Conservation (phyloP, 768 basidiomycete species). For the Tephrocybe sp. region DNA sequence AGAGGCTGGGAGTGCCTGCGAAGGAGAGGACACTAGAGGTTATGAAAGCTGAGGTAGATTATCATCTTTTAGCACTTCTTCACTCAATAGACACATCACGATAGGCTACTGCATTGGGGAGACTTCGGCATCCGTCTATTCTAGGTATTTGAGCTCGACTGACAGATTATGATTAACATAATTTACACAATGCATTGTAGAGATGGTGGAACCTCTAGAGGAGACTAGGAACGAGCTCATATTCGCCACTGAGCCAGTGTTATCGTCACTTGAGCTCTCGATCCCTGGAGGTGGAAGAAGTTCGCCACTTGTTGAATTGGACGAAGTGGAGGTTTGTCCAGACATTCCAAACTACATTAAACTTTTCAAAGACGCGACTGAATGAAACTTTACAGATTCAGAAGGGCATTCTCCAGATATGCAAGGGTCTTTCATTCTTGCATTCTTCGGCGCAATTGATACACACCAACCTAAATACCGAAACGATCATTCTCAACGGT, state of each 20-base stretch:
- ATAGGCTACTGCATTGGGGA: slow-evolving; percentile 80
- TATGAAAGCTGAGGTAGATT: slow-evolving; percentile 82
- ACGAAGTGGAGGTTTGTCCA: slow-evolving; percentile 88
- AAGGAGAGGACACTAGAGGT: slow-evolving; percentile 80
- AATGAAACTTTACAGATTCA: slow-evolving; percentile 61
- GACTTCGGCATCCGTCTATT: slow-evolving; percentile 89
- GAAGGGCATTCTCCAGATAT: slow-evolving; percentile 91
- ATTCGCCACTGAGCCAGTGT: slow-evolving; percentile 90
- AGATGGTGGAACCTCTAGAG: slow-evolving; percentile 97
- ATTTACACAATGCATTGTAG: slow-evolving; percentile 36
- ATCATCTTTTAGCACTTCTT: slow-evolving; percentile 8
- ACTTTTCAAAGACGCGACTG: slow-evolving; percentile 3
- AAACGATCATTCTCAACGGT: slow-evolving; percentile 85
- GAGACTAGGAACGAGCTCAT: slow-evolving; percentile 86
- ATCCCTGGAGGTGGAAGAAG: slow-evolving; percentile 62
- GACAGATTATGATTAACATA: neutral
- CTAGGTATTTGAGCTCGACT: slow-evolving; percentile 51
- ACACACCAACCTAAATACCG: slow-evolving; percentile 86
- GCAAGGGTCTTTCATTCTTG: slow-evolving; percentile 86
- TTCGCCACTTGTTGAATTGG: slow-evolving; percentile 71
- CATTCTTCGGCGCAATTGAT: slow-evolving; percentile 91
- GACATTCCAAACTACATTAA: slow-evolving; percentile 9
- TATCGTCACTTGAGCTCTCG: slow-evolving; percentile 77
- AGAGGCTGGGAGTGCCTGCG: slow-evolving; percentile 58
- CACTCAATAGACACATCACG: slow-evolving; percentile 4